Evolutionary conservation across 169 alveolate genomes (phyloP).

Genomic region (Eimeria acervulina): DNA sequence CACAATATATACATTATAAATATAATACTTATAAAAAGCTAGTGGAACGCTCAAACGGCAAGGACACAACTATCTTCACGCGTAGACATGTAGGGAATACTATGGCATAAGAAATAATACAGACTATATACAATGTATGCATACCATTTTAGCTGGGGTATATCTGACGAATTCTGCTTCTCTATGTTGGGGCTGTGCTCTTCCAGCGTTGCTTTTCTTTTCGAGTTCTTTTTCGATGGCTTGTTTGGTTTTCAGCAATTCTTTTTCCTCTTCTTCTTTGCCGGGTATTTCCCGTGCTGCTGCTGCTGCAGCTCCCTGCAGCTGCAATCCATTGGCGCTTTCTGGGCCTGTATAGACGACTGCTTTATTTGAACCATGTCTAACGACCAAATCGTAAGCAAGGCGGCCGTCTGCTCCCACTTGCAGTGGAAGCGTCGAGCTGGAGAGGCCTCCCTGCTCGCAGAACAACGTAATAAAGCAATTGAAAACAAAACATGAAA

Average conservation of each 20-base stretch:
- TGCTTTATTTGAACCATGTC: conserved; percentile 78
- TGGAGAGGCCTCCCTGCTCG: not conserved
- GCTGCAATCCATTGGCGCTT: conserved; percentile 65
- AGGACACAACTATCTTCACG: too few species aligned
- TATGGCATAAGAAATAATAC: not conserved
- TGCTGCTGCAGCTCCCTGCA: conserved; percentile 35
- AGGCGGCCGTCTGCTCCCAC: conserved; percentile 84
- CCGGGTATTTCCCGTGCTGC: conserved; percentile 44
- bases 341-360: conserved; percentile 72
- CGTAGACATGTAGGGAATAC: not conserved
- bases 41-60: too few species aligned
- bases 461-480: not conserved
- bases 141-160: conserved; percentile 79
- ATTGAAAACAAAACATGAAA: not conserved
- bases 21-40: too few species aligned
- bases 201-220: conserved; percentile 60
- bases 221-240: conserved; percentile 77
- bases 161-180: conserved; percentile 73
- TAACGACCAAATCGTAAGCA: conserved; percentile 85
- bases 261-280: conserved; percentile 76
- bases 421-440: conserved; percentile 85
- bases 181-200: conserved; percentile 30
- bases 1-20: too few species aligned
- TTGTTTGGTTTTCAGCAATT: conserved; percentile 34
- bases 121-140: not conserved